Evolutionary conservation across 2,329 filamentous ascomycete species (phyloP), one percentile per base, ranked within the genome.

Genomic region (Talaromyces sp.): DNA sequence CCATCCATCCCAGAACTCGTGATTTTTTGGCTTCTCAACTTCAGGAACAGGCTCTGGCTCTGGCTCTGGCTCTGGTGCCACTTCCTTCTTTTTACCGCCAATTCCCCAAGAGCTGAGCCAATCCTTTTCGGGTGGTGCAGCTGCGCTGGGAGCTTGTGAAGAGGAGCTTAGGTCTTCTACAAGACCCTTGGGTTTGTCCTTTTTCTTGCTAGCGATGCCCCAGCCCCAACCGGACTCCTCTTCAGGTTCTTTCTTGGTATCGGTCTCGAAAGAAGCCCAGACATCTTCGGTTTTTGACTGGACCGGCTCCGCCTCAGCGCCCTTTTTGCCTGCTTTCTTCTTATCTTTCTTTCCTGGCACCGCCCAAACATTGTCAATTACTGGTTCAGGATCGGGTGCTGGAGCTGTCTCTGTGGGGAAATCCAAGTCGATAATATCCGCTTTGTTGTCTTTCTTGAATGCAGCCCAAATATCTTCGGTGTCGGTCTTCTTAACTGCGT

Each of bases 271-370:
- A 9, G 61, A 57, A 50, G 56, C 36, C 50, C 51, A 59, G n/a
- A 51, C 57, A 48, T 62, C 64, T 31, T 65, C 61, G 33, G 56
- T 59, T 51, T 66, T 61, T 4, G 56, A 35, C 45, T 35, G 28
- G 11, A 33, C 56, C 50, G 62, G 60, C 8, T 63, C 31, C 10
- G 56, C 28, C 40, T 61, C 59, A 11, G 57, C 9, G 2, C 45
- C 50, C 5, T 56, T 61, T 58, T 60, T 63, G 52, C 70, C 68
- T 62, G 70, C 69, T 62, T 74, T 73, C 62, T 78, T 76, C 61
- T 75, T 76, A 22, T 75, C 69, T 50, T 72, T 72, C 51, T 70
- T 71, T 60, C 21, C 36, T 19, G 66, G 67, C 31, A 64, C 62
- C 35, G 61, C 66, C 65, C 66, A 72, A 7, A 59, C 50, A 52